Conservation (phyloP, 179 eudicot species). For the Heliamphora pulchella region DNA sequence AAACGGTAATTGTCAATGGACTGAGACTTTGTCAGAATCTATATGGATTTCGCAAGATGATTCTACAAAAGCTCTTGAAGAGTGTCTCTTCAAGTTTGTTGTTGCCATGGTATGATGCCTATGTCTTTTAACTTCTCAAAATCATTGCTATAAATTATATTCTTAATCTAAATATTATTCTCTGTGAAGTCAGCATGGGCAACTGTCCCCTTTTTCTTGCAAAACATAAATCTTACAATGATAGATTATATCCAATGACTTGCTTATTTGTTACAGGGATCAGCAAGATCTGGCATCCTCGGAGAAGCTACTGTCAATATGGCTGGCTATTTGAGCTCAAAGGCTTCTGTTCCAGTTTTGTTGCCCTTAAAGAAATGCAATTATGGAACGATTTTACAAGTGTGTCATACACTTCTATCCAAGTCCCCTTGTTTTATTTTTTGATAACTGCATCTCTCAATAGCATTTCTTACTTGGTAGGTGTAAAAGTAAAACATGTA, state of each 20-base stretch:
- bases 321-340: slow-evolving; percentile 46
- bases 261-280: slow-evolving; percentile 42
- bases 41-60: slow-evolving; percentile 46
- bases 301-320: slow-evolving; percentile 74
- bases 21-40: slow-evolving; percentile 62
- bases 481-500: background rate
- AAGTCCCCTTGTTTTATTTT: background rate
- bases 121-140: background rate
- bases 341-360: slow-evolving; percentile 42
- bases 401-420: slow-evolving; percentile 17
- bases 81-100: slow-evolving; percentile 50
- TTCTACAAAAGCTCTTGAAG: slow-evolving; percentile 45
- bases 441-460: background rate
- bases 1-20: slow-evolving; percentile 81
- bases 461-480: background rate
- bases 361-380: slow-evolving; percentile 70
- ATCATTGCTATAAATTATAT: background rate
- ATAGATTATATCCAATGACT: background rate
- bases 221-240: background rate
- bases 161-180: no score
- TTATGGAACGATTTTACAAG: slow-evolving; percentile 67
- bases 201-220: background rate
- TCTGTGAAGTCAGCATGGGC: background rate
- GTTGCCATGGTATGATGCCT: slow-evolving; percentile 57
- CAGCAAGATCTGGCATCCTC: slow-evolving; percentile 75